Evolutionary conservation across 1,284 basidiomycete species (phyloP), one percentile per base, ranked within the genome.

Genomic region (Erythrobasidium hasegawianum): DNA sequence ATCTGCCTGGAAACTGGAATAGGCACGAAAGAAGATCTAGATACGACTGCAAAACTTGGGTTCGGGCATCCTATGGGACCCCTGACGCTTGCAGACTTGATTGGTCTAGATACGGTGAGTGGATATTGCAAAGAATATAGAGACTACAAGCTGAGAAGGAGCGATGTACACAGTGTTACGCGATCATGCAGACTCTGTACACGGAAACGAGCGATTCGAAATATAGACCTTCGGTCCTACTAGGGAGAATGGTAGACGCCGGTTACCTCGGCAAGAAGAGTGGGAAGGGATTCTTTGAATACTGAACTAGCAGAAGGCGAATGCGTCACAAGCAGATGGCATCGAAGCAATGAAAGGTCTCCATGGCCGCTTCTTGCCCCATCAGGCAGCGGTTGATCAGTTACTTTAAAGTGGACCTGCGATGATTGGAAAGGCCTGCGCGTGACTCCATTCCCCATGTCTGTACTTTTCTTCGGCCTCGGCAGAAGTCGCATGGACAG

Each of bases 181-280:
- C 88, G 4, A 94, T 94, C 74, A 90, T 94, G 74, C 85, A 90
- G 75, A 93, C 90, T 0, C 83, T 96, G 14, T 62, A 67, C 50
- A 57, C 70, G 14, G 93, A 94, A 68, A 95, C 90, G 11, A 85
- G 88, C 0, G 94, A 97, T 79, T 89, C 88, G n/a, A 97, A 97
- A 78, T 97, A 97, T 78, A 84, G 94, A n/a, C 93, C 94, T 0
- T 87, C 88, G 59, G 83, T 94, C 22, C 81, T 97, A 24, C 82
- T 97, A 10, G 88, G 92, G 72, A 83, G 91, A 39, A 97, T 97
- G 94, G 94, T 97, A 9, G 90, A 97, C 76, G 95, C 94, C 16
- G 88, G 89, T 43, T 97, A 90, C 90, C 82, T 87, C 64, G 94
- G 94, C n/a, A 88, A 84, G 81, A 97, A 94, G 81, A 88, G 83